phyloP scores from a whole-genome alignment of 1,284 basidiomycete species.

The Ceratobasidium sp. region DNA sequence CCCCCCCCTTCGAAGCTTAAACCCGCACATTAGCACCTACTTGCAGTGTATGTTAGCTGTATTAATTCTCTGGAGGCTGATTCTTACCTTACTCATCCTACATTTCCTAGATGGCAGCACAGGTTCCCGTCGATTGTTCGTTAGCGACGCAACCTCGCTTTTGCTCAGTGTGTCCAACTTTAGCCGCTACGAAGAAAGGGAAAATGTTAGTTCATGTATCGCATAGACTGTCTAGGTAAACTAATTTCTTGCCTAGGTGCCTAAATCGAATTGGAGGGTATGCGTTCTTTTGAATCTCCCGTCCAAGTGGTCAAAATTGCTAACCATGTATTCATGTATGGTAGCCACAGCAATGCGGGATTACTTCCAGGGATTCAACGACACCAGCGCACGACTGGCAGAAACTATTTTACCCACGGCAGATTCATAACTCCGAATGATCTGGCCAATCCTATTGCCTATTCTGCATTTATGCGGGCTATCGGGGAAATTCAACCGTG shows the following conservation, averaged over 20 bases:
- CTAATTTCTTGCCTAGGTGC: slow-evolving; percentile 2
- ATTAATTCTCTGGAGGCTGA: too few species aligned
- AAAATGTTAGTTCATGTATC: not conserved
- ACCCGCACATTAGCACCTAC: too few species aligned
- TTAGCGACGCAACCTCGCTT: not conserved
- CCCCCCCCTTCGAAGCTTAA: too few species aligned
- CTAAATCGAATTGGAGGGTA: not conserved
- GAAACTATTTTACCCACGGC: not conserved
- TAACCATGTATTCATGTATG: not conserved
- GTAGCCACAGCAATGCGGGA: not conserved
- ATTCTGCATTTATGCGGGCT: not conserved
- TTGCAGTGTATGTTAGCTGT: too few species aligned
- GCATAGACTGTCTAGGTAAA: not conserved
- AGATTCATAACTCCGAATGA: slow-evolving; percentile 11
- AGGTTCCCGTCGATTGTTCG: not conserved
- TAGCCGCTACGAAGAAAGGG: not conserved
- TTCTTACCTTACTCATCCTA: too few species aligned
- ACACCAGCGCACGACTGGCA: not conserved
- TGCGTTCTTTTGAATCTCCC: not conserved
- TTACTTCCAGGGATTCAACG: not conserved
- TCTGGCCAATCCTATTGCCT: not conserved
- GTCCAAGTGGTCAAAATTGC: not conserved
- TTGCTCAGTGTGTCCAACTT: not conserved
- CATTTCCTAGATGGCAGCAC: too few species aligned
- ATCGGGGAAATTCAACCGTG: not conserved